phyloP scores from a whole-genome alignment of 495 filamentous ascomycete species.

The Xylaria flabelliformis region DNA sequence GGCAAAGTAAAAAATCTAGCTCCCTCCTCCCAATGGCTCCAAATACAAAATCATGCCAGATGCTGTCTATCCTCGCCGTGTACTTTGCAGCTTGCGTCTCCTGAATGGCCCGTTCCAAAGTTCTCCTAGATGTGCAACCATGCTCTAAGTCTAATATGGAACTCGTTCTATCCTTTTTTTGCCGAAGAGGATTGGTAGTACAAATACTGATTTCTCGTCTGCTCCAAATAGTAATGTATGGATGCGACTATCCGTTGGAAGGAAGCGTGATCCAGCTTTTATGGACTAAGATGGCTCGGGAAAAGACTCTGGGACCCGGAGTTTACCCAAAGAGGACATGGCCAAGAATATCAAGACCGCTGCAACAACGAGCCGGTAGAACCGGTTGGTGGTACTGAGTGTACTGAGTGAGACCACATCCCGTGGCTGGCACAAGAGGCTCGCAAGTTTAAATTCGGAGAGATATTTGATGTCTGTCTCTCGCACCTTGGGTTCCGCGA shows the following conservation, averaged over 20 bases:
- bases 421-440: constrained; percentile 28
- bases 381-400: constrained; percentile 11
- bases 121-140: not conserved
- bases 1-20: not conserved
- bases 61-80: constrained; percentile 9
- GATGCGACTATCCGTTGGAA: not conserved
- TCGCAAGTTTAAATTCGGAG: constrained; percentile 43
- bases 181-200: not conserved
- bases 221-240: not conserved
- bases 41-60: constrained; percentile 3
- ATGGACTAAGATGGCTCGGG: not conserved
- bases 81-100: not conserved
- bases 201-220: not conserved
- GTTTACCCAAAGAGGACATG: constrained; percentile 16
- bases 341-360: constrained; percentile 30
- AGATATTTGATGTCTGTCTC: constrained; percentile 61
- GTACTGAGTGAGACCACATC: not conserved
- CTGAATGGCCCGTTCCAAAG: not conserved
- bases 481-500: constrained; percentile 68
- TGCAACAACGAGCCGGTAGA: constrained; percentile 32
- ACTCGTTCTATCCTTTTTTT: not conserved
- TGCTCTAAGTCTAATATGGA: not conserved
- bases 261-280: not conserved
- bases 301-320: not conserved
- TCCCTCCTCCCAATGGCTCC: not conserved